Evolutionary conservation across 2,329 filamentous ascomycete species (phyloP), one percentile per base, ranked within the genome.

Genomic region (Fusarium keratoplasticum): DNA sequence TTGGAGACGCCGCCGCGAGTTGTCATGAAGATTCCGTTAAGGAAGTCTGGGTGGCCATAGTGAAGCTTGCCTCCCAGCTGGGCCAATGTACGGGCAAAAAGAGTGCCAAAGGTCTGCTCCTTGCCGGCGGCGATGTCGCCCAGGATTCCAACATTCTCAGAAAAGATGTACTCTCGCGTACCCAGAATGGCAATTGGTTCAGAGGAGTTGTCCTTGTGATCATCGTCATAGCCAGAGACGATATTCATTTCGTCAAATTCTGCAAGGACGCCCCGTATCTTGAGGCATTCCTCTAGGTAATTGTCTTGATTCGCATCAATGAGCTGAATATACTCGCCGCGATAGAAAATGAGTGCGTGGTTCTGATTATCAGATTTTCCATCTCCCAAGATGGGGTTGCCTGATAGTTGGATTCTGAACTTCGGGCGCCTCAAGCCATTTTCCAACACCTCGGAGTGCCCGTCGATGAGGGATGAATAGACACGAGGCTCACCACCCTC

Each of bases 271-370:
- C 52, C 33, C 2, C 52, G n/a, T 20, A 57, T 57, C 31, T 57
- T 57, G 13, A 57, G 52, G 52, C 52, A 57, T 36, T 57, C 52
- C 6, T 57, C 52, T 20, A 57, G 13, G 52, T 57, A 57, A 6
- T 57, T 57, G 20, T 57, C 52, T 57, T 57, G 52, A 22, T 57
- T 57, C 13, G 52, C 52, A 57, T 57, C 52, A 16, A 57, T 57
- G 52, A 57, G 52, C 33, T 57, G 52, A 10, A 57, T 57, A 36
- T 57, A 57, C 52, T 57, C 52, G 2, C 52, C 52, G 14, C 52
- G 52, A 57, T 57, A 57, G 31, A 57, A 57, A 36, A 57, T 57
- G n/a, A 57, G 52, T 20, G 52, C 52, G 18, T 57, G 52, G 5
- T 57, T 57, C 52, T 57, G 52, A 18, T 57, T 57, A 36, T 57